Evolutionary conservation across 176 grass and related monocot species (phyloP).

Genomic region (Microstegium vimineum): DNA sequence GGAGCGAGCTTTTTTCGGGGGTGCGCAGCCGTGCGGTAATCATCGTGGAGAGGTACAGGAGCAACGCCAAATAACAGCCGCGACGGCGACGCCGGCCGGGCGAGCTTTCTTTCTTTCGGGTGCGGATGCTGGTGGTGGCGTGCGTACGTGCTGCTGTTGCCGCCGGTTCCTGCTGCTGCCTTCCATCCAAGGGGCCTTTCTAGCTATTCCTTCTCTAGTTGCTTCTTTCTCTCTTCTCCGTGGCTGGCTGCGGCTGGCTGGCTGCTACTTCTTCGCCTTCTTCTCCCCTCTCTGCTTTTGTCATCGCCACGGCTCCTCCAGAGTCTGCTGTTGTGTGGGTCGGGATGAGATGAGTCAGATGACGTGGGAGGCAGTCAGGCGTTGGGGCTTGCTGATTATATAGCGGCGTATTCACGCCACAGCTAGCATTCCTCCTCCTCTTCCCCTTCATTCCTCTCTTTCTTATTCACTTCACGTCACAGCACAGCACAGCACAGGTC

Average conservation of each 20-base stretch:
- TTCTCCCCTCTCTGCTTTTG: not conserved
- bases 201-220: not conserved
- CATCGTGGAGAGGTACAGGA: not conserved
- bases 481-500: not conserved
- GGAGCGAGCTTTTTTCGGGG: not conserved
- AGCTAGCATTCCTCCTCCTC: too few relatives aligned
- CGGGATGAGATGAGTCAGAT: not conserved
- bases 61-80: conserved; percentile 1
- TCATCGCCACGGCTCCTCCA: not conserved
- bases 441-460: not conserved
- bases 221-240: not conserved
- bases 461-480: too few relatives aligned
- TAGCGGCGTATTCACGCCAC: conserved; percentile 19
- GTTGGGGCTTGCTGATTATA: conserved; percentile 21
- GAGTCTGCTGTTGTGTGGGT: too few relatives aligned
- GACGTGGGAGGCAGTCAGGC: not conserved
- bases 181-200: not conserved
- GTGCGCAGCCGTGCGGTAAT: not conserved
- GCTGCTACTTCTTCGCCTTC: not conserved
- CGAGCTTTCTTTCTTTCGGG: not conserved
- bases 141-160: not conserved
- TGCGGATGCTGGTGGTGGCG: not conserved
- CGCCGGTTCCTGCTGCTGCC: not conserved
- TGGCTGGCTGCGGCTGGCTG: too few relatives aligned
- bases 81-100: not conserved